Evolutionary conservation across 352 stramenopile genomes (phyloP).

Genomic region (Thraustochytrium sp.): DNA sequence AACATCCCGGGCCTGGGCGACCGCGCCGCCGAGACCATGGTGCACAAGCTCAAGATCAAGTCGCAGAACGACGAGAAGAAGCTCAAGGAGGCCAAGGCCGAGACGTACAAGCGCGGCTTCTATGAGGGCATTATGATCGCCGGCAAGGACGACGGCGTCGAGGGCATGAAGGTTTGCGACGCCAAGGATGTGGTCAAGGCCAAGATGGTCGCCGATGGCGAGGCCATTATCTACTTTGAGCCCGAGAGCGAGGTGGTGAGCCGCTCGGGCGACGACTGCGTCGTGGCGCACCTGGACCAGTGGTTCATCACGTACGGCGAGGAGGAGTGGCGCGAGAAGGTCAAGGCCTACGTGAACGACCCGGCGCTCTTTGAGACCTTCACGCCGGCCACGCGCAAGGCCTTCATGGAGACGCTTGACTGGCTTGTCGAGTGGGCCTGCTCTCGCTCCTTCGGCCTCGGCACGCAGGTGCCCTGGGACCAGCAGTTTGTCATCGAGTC

Average conservation of each 20-base stretch:
- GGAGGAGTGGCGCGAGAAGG: constrained; percentile 91
- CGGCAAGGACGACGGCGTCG: constrained; percentile 74
- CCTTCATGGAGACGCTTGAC: constrained; percentile 91
- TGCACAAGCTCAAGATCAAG: constrained; percentile 95
- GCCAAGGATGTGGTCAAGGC: constrained; percentile 93
- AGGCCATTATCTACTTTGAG: constrained; percentile 97
- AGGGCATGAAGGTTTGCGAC: constrained; percentile 79
- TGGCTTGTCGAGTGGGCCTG: constrained; percentile 99
- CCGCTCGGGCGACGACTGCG: constrained; percentile 95
- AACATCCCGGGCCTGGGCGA: constrained; percentile 97
- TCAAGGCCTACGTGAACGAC: constrained; percentile 88
- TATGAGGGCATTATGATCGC: constrained; percentile 97
- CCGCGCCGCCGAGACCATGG: constrained; percentile 88
- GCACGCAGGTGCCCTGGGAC: constrained; percentile 95
- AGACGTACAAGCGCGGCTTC: constrained; percentile 98
- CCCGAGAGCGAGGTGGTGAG: constrained; percentile 94
- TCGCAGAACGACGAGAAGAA: constrained; percentile 98
- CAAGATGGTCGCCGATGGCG: constrained; percentile 85
- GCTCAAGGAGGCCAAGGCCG: constrained; percentile 94
- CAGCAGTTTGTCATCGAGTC: constrained; percentile 97
- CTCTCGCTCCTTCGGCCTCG: constrained; percentile 94
- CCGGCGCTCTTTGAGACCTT: constrained; percentile 69
- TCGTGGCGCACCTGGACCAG: constrained; percentile 98
- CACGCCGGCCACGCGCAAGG: constrained; percentile 43
- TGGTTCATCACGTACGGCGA: constrained; percentile 81